These are phyloP conservation scores for Apiotrichum veenhuisii DNA, from an alignment of 1,284 basidiomycete genomes.

Conservation along the genomic window DNA sequence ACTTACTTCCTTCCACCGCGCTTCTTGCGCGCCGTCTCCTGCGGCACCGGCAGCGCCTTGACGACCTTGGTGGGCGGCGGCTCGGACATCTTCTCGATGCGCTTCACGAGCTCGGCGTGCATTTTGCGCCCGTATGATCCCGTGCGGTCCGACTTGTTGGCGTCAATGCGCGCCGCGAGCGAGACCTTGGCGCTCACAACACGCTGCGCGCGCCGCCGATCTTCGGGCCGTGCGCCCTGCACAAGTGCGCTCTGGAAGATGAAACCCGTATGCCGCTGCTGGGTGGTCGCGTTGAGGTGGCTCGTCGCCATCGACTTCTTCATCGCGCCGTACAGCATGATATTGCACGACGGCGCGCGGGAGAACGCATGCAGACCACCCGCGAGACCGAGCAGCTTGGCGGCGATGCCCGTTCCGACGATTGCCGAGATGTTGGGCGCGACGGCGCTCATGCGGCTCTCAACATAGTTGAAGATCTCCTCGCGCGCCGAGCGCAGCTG, in stretches of 20 bases:
- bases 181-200: slow-evolving; percentile 89
- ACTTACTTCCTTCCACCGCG: slow-evolving; percentile 82
- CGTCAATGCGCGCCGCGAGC: slow-evolving; percentile 87
- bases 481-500: slow-evolving; percentile 82
- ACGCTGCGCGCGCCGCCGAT: slow-evolving; percentile 84
- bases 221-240: slow-evolving; percentile 80
- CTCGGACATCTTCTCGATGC: slow-evolving; percentile 85
- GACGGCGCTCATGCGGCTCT: slow-evolving; percentile 95
- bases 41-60: slow-evolving; percentile 93
- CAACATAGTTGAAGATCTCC: slow-evolving; percentile 98
- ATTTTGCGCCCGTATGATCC: slow-evolving; percentile 80
- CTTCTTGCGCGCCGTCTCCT: slow-evolving; percentile 91
- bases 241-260: slow-evolving; percentile 90
- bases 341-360: slow-evolving; percentile 94
- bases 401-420: slow-evolving; percentile 95
- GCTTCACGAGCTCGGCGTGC: slow-evolving; percentile 81
- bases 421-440: slow-evolving; percentile 97
- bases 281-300: slow-evolving; percentile 61
- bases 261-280: slow-evolving; percentile 92
- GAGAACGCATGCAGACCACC: slow-evolving; percentile 86
- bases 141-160: slow-evolving; percentile 70
- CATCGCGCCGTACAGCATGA: slow-evolving; percentile 91
- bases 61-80: slow-evolving; percentile 90
- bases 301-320: slow-evolving; percentile 77
- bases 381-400: slow-evolving; percentile 94